Conservation (phyloP, 164 flowering plant species). For the Houttuynia cordata region DNA sequence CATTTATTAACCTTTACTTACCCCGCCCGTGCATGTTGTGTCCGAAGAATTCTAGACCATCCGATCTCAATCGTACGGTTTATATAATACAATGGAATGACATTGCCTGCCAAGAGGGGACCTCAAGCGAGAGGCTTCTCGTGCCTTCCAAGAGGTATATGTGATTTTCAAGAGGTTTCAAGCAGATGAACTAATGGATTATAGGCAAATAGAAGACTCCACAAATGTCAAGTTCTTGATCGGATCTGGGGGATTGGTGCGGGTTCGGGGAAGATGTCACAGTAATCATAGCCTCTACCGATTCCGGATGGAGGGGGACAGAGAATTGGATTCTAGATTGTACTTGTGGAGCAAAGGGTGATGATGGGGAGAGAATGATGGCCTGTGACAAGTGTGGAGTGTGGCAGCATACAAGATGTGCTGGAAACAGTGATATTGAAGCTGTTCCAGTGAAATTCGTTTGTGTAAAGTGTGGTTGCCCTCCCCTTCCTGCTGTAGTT, state of each 20-base stretch:
- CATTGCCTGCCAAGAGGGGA: conserved; percentile 15
- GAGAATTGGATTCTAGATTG: conserved; percentile 77
- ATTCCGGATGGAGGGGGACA: conserved; percentile 58
- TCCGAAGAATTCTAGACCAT: too few relatives aligned
- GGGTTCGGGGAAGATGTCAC: conserved; percentile 32
- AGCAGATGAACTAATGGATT: conserved; percentile 41
- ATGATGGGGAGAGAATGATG: conserved; percentile 88
- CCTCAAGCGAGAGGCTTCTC: conserved; percentile 44
- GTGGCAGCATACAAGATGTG: conserved; percentile 85
- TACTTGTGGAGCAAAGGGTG: conserved; percentile 69
- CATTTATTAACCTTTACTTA: too few relatives aligned
- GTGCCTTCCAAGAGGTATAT: conserved; percentile 56
- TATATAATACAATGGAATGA: too few relatives aligned
- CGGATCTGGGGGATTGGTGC: conserved; percentile 21
- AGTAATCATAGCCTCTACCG: conserved; percentile 25
- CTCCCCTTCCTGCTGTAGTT: neutral
- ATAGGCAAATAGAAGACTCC: conserved; percentile 31
- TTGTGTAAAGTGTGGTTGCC: conserved; percentile 31
- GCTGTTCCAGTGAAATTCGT: conserved; percentile 44
- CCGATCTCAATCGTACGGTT: too few relatives aligned
- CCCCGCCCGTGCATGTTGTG: too few relatives aligned
- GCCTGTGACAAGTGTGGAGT: conserved; percentile 71
- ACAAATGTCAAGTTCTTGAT: conserved; percentile 27
- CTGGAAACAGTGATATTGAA: conserved; percentile 40
- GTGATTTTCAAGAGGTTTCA: conserved; percentile 44